phyloP scores from a whole-genome alignment of 495 filamentous ascomycete species.

The Diplogelasinospora grovesii region DNA sequence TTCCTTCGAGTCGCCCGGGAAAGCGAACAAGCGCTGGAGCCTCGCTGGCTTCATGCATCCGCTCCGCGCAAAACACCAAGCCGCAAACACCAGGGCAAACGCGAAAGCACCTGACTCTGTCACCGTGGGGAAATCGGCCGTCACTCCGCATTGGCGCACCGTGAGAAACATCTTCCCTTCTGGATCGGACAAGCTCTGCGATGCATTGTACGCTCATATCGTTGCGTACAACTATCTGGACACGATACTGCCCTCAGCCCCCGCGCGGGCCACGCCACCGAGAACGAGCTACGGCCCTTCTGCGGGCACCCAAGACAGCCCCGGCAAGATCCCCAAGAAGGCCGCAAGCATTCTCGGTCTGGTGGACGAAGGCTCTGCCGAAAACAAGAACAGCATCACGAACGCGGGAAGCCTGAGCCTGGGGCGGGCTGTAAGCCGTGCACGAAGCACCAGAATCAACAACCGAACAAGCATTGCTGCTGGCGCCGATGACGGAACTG shows the following conservation, averaged over 20 bases:
- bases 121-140: neutral
- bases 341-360: conserved; percentile 37
- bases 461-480: neutral
- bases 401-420: neutral
- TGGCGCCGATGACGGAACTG: conserved; percentile 13
- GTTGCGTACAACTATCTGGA: conserved; percentile 57
- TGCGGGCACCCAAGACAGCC: conserved; percentile 3
- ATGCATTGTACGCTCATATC: conserved; percentile 58
- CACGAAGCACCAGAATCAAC: neutral
- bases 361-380: conserved; percentile 5
- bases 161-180: conserved; percentile 54
- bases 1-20: conserved; percentile 6
- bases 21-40: conserved; percentile 17
- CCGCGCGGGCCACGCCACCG: neutral
- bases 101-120: conserved; percentile 2
- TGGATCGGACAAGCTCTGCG: conserved; percentile 48
- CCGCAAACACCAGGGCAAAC: neutral
- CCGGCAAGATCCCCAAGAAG: conserved; percentile 29
- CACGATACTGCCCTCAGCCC: conserved; percentile 29
- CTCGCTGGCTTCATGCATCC: conserved; percentile 12
- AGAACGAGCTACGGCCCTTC: neutral
- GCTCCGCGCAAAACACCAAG: conserved; percentile 10
- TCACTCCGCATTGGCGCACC: conserved; percentile 31
- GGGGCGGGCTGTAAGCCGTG: conserved; percentile 1
- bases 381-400: neutral